phyloP scores from a whole-genome alignment of 1,284 basidiomycete species.

The Trichosporon sp. region DNA sequence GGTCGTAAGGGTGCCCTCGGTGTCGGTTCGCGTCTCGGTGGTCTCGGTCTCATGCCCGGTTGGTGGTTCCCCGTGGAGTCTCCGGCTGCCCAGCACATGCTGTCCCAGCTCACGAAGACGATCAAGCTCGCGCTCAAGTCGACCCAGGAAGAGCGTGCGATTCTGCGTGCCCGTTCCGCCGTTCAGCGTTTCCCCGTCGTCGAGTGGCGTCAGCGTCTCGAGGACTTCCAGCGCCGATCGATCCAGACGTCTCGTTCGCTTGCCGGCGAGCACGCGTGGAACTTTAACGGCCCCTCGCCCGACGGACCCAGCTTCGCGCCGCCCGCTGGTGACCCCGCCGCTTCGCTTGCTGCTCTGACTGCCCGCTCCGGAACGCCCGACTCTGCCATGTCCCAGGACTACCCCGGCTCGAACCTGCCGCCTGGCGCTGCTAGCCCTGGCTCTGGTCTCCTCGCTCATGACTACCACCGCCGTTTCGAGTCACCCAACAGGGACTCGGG shows the following conservation, averaged over 20 bases:
- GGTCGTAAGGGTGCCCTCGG: constrained; percentile 91
- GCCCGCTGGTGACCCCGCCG: constrained; percentile 36
- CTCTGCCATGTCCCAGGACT: constrained; percentile 17
- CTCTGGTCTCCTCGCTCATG: constrained; percentile 17
- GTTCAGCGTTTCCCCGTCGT: constrained; percentile 94
- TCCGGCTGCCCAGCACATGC: constrained; percentile 84
- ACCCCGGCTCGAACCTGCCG: constrained; percentile 38
- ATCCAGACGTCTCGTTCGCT: constrained; percentile 70
- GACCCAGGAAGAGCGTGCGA: constrained; percentile 81
- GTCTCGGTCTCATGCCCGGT: constrained; percentile 92
- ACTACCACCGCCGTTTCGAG: constrained; percentile 54
- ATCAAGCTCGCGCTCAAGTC: constrained; percentile 91
- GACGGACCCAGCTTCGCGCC: constrained; percentile 3
- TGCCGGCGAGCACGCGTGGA: constrained; percentile 75
- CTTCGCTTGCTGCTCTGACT: constrained; percentile 37
- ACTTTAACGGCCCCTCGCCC: constrained; percentile 26
- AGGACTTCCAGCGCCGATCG: constrained; percentile 87
- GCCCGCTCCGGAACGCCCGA: constrained; percentile 11
- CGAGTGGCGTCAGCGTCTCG: constrained; percentile 90
- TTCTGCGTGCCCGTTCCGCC: constrained; percentile 85
- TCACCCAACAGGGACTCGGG: constrained; percentile 42
- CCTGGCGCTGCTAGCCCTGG: constrained; percentile 21
- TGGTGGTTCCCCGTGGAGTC: constrained; percentile 98
- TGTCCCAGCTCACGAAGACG: constrained; percentile 90
- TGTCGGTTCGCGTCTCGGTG: constrained; percentile 87